Conservation (phyloP, 352 stramenopile species). For the Pythium sp. region DNA sequence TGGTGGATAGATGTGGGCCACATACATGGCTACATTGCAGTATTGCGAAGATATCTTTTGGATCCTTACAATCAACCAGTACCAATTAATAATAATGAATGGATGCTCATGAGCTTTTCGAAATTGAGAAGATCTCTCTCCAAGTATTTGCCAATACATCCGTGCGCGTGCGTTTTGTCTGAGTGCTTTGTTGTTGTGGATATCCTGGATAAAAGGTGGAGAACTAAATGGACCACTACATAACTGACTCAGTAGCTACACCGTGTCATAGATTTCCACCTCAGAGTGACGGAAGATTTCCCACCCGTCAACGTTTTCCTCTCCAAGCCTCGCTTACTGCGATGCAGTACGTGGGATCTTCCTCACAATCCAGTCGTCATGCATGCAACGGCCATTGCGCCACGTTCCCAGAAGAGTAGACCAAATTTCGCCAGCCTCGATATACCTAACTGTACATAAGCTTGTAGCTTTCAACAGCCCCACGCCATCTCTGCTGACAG, state of each 20-base stretch:
- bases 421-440: too few species aligned
- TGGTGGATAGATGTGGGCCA: neutral
- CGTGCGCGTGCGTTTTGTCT: too few species aligned
- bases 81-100: too few species aligned
- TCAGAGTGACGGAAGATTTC: too few species aligned
- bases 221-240: neutral
- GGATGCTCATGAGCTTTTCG: too few species aligned
- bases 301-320: too few species aligned
- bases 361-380: neutral
- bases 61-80: neutral
- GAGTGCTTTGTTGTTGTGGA: too few species aligned
- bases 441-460: neutral
- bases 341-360: neutral
- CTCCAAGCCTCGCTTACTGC: neutral
- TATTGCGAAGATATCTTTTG: neutral
- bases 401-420: neutral
- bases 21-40: neutral
- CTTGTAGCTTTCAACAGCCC: neutral
- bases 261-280: too few species aligned
- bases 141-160: too few species aligned
- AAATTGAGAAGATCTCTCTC: too few species aligned
- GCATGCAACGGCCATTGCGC: neutral
- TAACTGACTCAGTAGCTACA: neutral
- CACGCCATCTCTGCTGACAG: neutral
- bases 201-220: neutral